Evolutionary conservation across 768 basidiomycete genomes (phyloP), one percentile per base, ranked within the genome.

Genomic region (Terana coerulea): DNA sequence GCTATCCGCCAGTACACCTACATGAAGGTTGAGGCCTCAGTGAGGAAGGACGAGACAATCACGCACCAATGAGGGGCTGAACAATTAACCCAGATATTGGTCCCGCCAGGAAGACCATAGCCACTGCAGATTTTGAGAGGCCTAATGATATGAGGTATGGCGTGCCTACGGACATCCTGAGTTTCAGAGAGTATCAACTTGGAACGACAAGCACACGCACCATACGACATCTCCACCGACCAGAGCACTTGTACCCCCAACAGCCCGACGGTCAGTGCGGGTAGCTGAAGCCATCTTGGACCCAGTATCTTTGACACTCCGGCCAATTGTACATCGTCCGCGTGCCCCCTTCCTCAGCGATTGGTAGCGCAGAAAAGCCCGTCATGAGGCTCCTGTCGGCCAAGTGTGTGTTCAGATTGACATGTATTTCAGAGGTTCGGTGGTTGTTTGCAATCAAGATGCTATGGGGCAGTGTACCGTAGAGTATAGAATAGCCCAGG

Each of bases 181-280:
- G 37, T 40, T 22, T 22, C 19, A 29, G 3, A 19, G 14, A n/a
- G 12, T 5, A 47, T 47, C 5, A 17, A 15, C 35, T 47, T 21
- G 3, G 10, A 7, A 34, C 12, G 3, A 19, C 34, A 26, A 25
- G 24, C 21, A 9, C 10, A 44, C 60, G 30, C 49, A 70, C 89
- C 91, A 55, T 95, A 94, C 0, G 90, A 86, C 91, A 97, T 94
- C 63, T 97, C 94, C 11, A 95, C 86, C 1, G 87, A 88, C 95
- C 95, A 97, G 41, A 95, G 80, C 54, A 92, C 81, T 65, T 91
- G 89, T 0, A 95, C 83, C 5, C 94, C 94, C 2, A 92, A 67
- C 46, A 95, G 69, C 0, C 90, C 88, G 6, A 93, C 61, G 0
- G 92, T 95, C 33, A 95, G 67, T 2, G 77, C 73, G 1, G 88